Base-by-base conservation (phyloP, 495 filamentous ascomycete species). In the Podospora fimiseda region DNA sequence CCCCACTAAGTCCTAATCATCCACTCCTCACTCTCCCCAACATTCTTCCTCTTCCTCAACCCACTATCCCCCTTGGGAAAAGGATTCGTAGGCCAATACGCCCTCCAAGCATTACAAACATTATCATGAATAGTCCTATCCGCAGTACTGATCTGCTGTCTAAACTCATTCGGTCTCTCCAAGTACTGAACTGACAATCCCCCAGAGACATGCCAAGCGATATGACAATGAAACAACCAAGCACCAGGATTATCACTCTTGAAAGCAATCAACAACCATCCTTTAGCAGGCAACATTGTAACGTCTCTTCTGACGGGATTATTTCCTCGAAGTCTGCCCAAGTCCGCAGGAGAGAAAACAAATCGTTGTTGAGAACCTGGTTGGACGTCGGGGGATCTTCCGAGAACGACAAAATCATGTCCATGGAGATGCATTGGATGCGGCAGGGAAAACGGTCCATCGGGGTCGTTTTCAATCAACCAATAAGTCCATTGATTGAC, bases 281-380 rank as follows among this genome's bases (percentile, higher is more conserved):
- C 77, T 5, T 37, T 27, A 8, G 62, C 53, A 2, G 64, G 60
- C 0, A 86, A 61, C 60, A 84, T 72, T 6, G 80, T 73, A 1
- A 79, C 78, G 65, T 89, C 85, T 7, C 85, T 73, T 1, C 84
- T 73, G 0, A 74, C 71, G 2, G 85, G 82, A 61, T 77, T 84
- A n/a, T 48, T 40, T 36, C 70, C 60, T 19, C 73, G 72, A 22
- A 80, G 58, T 1, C 41, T 40, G 51, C 13, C 1, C 1, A 51
- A 27, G 52, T 72, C 58, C 15, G 56, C 39, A 22, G 60, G 39
- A 52, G 55, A 67, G 64, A 74, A 82, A 65, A 49, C 37, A 52
- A 51, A 66, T 48, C 48, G 55, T 0, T 48, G 50, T 19, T 63
- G 56, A 1, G 47, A 40, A 7, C 15, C 45, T 11, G 59, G 50